These are phyloP conservation scores for Termitomyces sp. DNA, from an alignment of 768 basidiomycete species.

Conservation along the genomic window DNA sequence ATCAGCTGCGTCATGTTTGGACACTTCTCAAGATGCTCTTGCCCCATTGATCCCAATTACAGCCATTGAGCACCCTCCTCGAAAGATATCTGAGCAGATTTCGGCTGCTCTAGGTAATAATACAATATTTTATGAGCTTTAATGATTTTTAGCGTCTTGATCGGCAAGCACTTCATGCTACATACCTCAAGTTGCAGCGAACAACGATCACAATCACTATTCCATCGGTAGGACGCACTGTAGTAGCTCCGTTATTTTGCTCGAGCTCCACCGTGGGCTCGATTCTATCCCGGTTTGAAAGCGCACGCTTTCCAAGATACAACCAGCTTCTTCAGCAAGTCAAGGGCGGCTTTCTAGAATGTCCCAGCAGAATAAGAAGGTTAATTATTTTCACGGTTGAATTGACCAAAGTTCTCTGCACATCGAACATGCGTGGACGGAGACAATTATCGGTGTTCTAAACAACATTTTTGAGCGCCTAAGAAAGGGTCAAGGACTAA, in stretches of 20 bases:
- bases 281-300: background rate
- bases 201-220: background rate
- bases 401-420: slow-evolving; percentile 8
- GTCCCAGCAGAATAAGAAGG: background rate
- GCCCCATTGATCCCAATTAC: too few species aligned
- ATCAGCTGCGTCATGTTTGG: too few species aligned
- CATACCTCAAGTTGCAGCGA: background rate
- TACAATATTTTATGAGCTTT: background rate
- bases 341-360: background rate
- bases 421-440: slow-evolving; percentile 7
- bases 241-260: background rate
- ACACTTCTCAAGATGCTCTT: too few species aligned
- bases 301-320: background rate
- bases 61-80: background rate
- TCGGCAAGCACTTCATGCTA: slow-evolving; percentile 1
- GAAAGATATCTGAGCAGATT: background rate
- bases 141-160: background rate
- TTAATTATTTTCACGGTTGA: slow-evolving; percentile 7
- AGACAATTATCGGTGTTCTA: slow-evolving; percentile 6
- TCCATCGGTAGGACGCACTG: background rate
- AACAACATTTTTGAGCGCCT: background rate
- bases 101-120: background rate
- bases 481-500: slow-evolving; percentile 6
- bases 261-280: slow-evolving; percentile 4
- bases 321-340: slow-evolving; percentile 2